Base-by-base conservation (phyloP, 768 basidiomycete genomes). In the Collybiopsis luxurians region DNA sequence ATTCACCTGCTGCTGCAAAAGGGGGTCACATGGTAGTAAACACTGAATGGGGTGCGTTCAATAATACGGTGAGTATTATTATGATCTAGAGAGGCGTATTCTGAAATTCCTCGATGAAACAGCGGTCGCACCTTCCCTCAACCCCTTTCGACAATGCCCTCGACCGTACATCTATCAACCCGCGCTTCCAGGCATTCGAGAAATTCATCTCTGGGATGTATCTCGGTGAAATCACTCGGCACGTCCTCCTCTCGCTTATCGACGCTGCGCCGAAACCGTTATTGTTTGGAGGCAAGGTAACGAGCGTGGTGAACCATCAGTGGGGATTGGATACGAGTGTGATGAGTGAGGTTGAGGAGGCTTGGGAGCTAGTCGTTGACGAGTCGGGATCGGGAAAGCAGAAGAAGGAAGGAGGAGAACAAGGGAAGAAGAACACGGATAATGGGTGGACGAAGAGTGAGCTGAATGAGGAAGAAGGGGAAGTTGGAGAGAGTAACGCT, bases 201-300 rank as follows among this genome's bases (percentile, higher is more conserved):
- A 99, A 98, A 76, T 93, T 97, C 75, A 90, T 99, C 63, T 97
- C 94, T 1, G 97, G 97, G 56, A 98, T 99, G 96, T 99, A 99
- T 71, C 84, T 98, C 39, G 97, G 97, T 56, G 97, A 99, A 73
- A 83, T 98, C 60, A 82, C 88, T 24, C 88, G 97, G 38, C 90
- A 91, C 66, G 75, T 96, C 63, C 78, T 98, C 52, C 78, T 94
- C 28, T 82, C 92, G 48, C 75, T 98, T 60, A 76, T 96, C 61
- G 92, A 93, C 62, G 86, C 88, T 4, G 73, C 82, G 15, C 90
- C 90, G 0, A 77, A 77, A 55, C 70, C 89, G 7, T 66, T 93
- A 28, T 78, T 98, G 24, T 97, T 99, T 72, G 73, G 76, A 51
- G 97, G 97, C 7, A 84, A 84, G 61, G 86, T 87, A 5, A 89